Percentiles rank a stretch among this genome's conserved stretches.
These are phyloP conservation scores for Neurospora tetraspora DNA, from an alignment of 495 filamentous ascomycete genomes.

Conservation along the genomic window DNA sequence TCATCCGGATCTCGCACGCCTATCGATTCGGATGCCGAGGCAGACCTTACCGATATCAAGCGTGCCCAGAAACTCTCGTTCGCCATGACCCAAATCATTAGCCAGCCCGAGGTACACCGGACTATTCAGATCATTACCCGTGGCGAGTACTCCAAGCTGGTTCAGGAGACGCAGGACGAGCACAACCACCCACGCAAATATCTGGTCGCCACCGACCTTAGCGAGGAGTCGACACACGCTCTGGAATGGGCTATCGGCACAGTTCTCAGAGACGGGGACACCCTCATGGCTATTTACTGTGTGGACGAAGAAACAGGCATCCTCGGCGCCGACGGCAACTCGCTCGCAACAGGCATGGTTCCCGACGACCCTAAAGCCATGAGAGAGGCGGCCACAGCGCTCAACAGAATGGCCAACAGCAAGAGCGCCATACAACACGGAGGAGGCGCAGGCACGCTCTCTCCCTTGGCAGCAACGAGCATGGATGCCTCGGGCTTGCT, in stretches of 20 bases:
- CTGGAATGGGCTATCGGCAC: conserved; percentile 96
- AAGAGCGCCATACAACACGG: conserved; percentile 19
- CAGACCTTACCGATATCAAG: conserved; percentile 71
- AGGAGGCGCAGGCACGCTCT: conserved; percentile 8
- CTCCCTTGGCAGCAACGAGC: neutral
- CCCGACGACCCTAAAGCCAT: conserved; percentile 50
- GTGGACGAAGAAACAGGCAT: conserved; percentile 75
- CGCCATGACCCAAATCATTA: conserved; percentile 64
- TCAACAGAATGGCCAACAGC: conserved; percentile 30
- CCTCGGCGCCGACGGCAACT: conserved; percentile 16
- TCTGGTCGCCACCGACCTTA: conserved; percentile 84
- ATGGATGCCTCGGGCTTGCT: conserved; percentile 12
- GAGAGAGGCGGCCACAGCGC: conserved; percentile 57
- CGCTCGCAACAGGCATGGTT: conserved; percentile 8
- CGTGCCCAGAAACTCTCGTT: conserved; percentile 77
- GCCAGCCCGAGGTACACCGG: conserved; percentile 63
- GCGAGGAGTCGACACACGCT: conserved; percentile 86
- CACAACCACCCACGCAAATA: conserved; percentile 76
- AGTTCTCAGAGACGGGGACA: conserved; percentile 90
- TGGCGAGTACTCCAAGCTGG: conserved; percentile 67
- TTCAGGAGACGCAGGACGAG: conserved; percentile 62
- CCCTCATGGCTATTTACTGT: conserved; percentile 82
- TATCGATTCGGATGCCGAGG: conserved; percentile 77
- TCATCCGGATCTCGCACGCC: conserved; percentile 57
- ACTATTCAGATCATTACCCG: conserved; percentile 81